A percentile compares a stretch with the other conserved stretches of the same genome.
Conservation (phyloP, 2,329 filamentous ascomycete species). For the Lachnellula suecica region DNA sequence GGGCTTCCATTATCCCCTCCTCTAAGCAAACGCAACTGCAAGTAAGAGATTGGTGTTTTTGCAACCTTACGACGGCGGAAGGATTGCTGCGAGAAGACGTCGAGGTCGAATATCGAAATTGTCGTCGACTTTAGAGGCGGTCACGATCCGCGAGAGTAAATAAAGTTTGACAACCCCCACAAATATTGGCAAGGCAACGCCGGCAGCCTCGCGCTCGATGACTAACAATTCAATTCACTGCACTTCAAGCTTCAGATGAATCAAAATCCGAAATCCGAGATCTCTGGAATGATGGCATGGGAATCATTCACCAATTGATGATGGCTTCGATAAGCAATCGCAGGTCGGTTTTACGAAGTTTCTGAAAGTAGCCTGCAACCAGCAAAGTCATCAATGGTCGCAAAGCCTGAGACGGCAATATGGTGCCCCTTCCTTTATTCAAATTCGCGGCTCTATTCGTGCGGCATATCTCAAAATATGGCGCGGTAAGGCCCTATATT, state of each 20-base stretch:
- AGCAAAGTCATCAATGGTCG: background rate
- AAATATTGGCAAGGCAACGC: background rate
- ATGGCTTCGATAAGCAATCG: background rate
- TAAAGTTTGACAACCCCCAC: background rate
- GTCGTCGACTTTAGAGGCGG: background rate
- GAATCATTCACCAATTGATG: background rate
- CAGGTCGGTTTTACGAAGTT: background rate
- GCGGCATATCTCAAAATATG: constrained; percentile 67
- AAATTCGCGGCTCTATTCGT: constrained; percentile 65
- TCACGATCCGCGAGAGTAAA: background rate
- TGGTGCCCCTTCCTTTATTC: constrained; percentile 67
- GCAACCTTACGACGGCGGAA: too few relatives aligned
- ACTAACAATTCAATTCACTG: background rate
- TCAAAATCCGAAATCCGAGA: too few relatives aligned
- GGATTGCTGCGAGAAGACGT: background rate
- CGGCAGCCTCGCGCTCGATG: background rate
- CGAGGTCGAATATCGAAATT: constrained; percentile 6
- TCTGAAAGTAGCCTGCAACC: background rate
- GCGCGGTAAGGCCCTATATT: constrained; percentile 50
- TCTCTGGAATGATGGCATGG: too few relatives aligned
- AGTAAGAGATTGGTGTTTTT: background rate
- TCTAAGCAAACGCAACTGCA: constrained; percentile 32
- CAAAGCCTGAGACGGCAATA: constrained; percentile 30
- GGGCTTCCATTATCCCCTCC: constrained; percentile 57
- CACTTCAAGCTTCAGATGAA: background rate